Evolutionary conservation across 805 yeast genomes (phyloP).

Genomic region (Wickerhamomyces queroliae): DNA sequence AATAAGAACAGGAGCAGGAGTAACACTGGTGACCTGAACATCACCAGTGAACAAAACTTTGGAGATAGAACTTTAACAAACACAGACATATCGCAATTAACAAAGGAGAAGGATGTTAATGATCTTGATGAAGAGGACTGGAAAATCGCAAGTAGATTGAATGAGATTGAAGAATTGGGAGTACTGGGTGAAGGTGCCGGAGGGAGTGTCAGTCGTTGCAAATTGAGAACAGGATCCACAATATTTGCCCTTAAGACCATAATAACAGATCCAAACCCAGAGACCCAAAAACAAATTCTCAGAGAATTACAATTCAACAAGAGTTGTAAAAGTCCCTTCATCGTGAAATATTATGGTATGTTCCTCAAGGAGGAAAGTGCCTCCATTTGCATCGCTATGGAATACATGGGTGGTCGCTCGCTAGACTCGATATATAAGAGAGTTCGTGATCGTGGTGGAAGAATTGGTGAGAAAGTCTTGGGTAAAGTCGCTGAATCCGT

Average conservation of each 20-base stretch:
- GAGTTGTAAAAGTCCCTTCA: slow-evolving; percentile 74
- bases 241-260: slow-evolving; percentile 75
- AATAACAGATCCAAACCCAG: slow-evolving; percentile 58
- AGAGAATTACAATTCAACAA: slow-evolving; percentile 88
- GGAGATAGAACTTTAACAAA: slow-evolving; percentile 6
- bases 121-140: slow-evolving; percentile 71
- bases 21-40: neutral
- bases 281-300: slow-evolving; percentile 81
- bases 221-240: slow-evolving; percentile 47
- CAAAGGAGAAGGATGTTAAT: slow-evolving; percentile 33
- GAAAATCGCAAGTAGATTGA: slow-evolving; percentile 52
- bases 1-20: neutral
- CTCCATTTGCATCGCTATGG: slow-evolving; percentile 93
- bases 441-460: slow-evolving; percentile 66
- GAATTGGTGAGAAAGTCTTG: slow-evolving; percentile 88
- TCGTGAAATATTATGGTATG: slow-evolving; percentile 91
- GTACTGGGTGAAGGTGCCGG: slow-evolving; percentile 92
- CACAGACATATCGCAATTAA: neutral
- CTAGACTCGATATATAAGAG: slow-evolving; percentile 86
- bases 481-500: slow-evolving; percentile 90
- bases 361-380: slow-evolving; percentile 72
- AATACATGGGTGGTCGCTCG: slow-evolving; percentile 91
- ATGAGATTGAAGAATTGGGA: slow-evolving; percentile 61
- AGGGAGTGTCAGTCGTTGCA: slow-evolving; percentile 82
- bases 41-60: slow-evolving; percentile 1